Conservation (phyloP, 1,284 basidiomycete genomes). For the Marasmius fiardii region DNA sequence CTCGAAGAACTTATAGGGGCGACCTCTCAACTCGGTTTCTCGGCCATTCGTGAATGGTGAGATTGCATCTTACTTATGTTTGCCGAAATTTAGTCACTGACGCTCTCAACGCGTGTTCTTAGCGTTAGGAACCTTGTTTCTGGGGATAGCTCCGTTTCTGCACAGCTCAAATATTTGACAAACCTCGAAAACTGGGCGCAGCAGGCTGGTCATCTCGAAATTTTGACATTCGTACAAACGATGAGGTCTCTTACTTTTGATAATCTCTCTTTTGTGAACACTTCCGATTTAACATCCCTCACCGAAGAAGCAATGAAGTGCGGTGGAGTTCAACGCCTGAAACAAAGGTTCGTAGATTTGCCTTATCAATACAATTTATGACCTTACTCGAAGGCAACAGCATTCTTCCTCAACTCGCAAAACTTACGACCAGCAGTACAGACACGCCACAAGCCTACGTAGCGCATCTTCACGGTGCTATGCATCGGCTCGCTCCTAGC, state of each 20-base stretch:
- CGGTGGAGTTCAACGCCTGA: not conserved
- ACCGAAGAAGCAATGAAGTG: not conserved
- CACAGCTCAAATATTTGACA: not conserved
- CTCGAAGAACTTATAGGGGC: not conserved
- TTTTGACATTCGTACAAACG: not conserved
- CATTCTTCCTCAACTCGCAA: not conserved
- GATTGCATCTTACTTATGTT: not conserved
- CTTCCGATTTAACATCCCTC: not conserved
- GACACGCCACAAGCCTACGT: not conserved
- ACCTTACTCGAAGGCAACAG: not conserved
- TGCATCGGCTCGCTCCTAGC: not conserved
- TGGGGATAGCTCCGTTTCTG: not conserved
- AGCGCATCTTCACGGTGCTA: not conserved
- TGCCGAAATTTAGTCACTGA: not conserved
- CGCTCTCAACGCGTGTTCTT: too few relatives aligned
- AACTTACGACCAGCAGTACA: not conserved
- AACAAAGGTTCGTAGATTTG: not conserved
- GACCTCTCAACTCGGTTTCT: not conserved
- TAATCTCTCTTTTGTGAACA: not conserved
- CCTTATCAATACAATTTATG: not conserved
- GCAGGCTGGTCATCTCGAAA: not conserved
- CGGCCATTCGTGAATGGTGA: not conserved
- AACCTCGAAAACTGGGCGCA: not conserved
- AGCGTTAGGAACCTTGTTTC: not conserved
- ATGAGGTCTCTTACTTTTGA: not conserved